These are phyloP conservation scores for Eucalyptus regnans DNA, from an alignment of 345 rosid species.

Conservation along the genomic window DNA sequence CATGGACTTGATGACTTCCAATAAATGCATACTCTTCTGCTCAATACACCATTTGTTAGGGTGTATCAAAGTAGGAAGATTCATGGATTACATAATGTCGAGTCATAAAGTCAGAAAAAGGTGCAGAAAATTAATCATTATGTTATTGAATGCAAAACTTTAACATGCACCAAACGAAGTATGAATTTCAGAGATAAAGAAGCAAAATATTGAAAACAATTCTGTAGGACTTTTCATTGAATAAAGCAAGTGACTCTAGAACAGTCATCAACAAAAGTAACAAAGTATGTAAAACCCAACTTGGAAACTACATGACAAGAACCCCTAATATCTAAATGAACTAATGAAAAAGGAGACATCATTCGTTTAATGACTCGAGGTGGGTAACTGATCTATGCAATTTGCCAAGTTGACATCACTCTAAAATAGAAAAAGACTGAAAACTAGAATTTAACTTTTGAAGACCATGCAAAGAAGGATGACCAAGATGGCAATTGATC, in stretches of 20 bases:
- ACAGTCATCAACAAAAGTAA: background rate
- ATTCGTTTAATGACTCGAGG: background rate
- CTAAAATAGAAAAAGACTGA: background rate
- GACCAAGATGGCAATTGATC: background rate
- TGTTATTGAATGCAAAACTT: background rate
- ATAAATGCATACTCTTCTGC: background rate
- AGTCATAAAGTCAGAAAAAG: background rate
- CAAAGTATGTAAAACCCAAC: background rate
- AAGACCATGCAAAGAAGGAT: background rate
- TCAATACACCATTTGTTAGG: background rate
- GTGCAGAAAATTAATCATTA: background rate
- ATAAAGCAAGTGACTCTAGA: background rate
- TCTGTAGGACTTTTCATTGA: background rate
- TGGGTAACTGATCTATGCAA: background rate
- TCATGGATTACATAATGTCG: background rate
- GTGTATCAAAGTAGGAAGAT: background rate
- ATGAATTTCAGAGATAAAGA: background rate
- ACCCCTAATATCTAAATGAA: background rate
- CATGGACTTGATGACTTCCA: background rate
- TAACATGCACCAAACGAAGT: background rate
- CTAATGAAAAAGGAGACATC: background rate
- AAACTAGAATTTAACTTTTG: background rate
- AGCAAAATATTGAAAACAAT: background rate
- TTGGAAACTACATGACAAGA: background rate
- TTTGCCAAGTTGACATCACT: background rate